Base-by-base conservation (phyloP, 805 yeast genomes). In the Candida nanaspora region DNA sequence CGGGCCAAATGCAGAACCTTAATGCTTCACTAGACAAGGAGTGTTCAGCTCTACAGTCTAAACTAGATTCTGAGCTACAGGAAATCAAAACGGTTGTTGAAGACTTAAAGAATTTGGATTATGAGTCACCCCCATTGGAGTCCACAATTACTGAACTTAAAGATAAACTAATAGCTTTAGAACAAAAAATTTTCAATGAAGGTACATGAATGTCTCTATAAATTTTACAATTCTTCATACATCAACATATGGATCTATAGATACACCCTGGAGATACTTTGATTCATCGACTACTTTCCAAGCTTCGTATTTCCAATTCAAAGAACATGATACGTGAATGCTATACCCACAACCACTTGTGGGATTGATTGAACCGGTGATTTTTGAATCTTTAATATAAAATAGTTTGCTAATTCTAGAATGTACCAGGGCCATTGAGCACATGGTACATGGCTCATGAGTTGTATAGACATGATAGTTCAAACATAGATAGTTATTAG, bases 381-480 rank as follows among this genome's bases (percentile, higher is more conserved):
- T 43, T 0, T 51, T 48, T 47, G 74, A 70, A 2, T 73, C 63
- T 31, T 65, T 62, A 15, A 84, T 48, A 59, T 80, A 91, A 1
- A 85, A 63, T 27, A 91, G 63, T 39, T 87, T 68, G 14, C 78
- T 72, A 0, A 93, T 73, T 37, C 98, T 68, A 1, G 98, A 91
- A 57, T 93, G 98, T 10, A 89, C 80, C 32, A 93, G 66, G 0
- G 98, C 98, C 98, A 93, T 93, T 6, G 86, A 65, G 55, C 98
- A 93, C 97, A 91, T 93, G 0, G 86, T 76, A 53, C 98, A 93
- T 0, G 98, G 98, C 59, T 93, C 98, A 56, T 88, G 95, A 0
- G 96, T 83, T 1, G 94, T 84, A 55, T 84, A 87, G 0, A 93
- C 87, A 45, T 85, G 80, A 48, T 78, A 71, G 40, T 80, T 75